Percentiles rank a stretch among this genome's conserved stretches.
These are phyloP conservation scores for Penicillium verrucosum DNA, from an alignment of 2,329 filamentous ascomycete genomes.

Conservation along the genomic window DNA sequence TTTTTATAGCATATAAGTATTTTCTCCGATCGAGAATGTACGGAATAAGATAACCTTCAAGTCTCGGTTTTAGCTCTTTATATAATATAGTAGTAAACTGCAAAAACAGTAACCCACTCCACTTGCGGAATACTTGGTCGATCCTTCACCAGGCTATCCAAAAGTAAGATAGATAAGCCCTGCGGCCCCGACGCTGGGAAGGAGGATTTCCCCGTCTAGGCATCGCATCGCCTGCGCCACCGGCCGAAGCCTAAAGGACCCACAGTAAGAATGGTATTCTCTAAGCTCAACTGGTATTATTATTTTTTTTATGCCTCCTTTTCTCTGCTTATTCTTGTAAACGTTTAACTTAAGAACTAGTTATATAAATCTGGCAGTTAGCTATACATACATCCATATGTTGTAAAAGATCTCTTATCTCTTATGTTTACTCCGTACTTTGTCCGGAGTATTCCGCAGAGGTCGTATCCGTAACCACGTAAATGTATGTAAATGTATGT, in stretches of 20 bases:
- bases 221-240: constrained; percentile 23
- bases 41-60: neutral
- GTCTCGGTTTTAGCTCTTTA: constrained; percentile 15
- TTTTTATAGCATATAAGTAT: no score
- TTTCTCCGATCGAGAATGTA: no score
- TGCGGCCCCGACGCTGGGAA: constrained; percentile 21
- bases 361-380: neutral
- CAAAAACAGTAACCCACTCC: constrained; percentile 15
- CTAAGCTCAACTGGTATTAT: constrained; percentile 10
- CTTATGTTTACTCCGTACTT: neutral
- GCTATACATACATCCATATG: neutral
- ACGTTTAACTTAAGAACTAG: neutral
- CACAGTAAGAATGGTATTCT: constrained; percentile 12
- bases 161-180: constrained; percentile 26
- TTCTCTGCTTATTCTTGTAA: neutral
- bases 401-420: neutral
- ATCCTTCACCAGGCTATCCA: constrained; percentile 18
- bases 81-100: neutral
- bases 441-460: neutral
- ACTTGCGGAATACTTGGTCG: constrained; percentile 19
- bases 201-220: constrained; percentile 25
- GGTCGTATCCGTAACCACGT: neutral
- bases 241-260: constrained; percentile 19
- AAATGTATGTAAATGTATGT: neutral
- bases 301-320: neutral